Percentiles rank a stretch among this genome's conserved stretches.
These are phyloP conservation scores for Hypomyces perniciosus DNA, from an alignment of 2,329 filamentous ascomycete genomes.

Conservation along the genomic window DNA sequence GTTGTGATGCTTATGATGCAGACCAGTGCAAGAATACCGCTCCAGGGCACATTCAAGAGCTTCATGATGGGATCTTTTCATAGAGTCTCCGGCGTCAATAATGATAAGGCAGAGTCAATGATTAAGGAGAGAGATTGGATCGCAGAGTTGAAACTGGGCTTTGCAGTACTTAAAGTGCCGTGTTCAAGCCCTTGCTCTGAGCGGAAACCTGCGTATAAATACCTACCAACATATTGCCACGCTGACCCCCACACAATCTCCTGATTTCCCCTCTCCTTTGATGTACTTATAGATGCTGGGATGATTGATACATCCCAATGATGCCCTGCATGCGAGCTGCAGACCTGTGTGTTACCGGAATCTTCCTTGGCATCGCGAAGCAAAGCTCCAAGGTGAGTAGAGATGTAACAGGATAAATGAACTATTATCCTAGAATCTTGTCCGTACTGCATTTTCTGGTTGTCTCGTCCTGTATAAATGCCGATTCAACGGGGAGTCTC, in stretches of 20 bases:
- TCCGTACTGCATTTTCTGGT: no score
- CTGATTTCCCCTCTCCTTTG: conserved; percentile 3
- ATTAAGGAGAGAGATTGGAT: no score
- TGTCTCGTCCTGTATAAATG: no score
- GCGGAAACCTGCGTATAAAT: neutral
- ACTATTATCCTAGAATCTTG: no score
- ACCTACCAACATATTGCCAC: neutral
- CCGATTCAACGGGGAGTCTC: no score
- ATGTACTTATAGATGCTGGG: neutral
- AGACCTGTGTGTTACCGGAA: conserved; percentile 1
- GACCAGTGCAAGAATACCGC: neutral
- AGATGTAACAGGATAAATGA: neutral
- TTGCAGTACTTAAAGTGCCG: no score
- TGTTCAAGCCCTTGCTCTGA: no score
- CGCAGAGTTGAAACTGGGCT: no score
- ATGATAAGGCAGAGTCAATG: no score
- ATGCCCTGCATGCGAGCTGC: conserved; percentile 7
- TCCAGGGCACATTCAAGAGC: neutral
- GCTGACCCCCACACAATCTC: neutral
- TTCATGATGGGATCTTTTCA: neutral
- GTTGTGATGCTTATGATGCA: neutral
- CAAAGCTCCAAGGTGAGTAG: neutral
- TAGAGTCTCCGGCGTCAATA: no score
- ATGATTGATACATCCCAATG: neutral
- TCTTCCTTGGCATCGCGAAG: no score